These are phyloP conservation scores for Waitea zeae DNA, from an alignment of 1,284 basidiomycete genomes.

Conservation along the genomic window DNA sequence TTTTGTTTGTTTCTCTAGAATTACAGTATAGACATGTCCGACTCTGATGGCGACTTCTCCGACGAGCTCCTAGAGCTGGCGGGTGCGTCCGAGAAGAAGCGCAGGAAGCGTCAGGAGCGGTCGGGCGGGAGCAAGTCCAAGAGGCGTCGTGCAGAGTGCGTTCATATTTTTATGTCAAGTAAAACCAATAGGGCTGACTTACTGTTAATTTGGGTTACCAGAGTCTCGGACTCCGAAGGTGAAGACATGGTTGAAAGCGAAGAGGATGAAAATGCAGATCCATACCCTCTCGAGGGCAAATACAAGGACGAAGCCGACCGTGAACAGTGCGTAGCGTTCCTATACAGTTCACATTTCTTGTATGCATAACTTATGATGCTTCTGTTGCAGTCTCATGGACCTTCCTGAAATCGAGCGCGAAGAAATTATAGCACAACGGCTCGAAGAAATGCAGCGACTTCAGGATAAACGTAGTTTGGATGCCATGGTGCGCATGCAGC, in stretches of 20 bases:
- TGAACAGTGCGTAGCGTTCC: conserved; percentile 37
- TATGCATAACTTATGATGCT: not conserved
- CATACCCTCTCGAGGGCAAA: conserved; percentile 83
- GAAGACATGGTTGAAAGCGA: conserved; percentile 42
- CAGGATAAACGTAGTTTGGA: conserved; percentile 62
- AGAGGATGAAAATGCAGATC: conserved; percentile 33
- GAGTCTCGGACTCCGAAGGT: conserved; percentile 21
- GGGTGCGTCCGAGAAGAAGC: conserved; percentile 36
- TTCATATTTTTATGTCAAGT: conserved; percentile 6
- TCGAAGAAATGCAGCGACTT: conserved; percentile 67
- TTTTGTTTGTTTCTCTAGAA: too few species aligned
- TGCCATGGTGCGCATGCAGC: conserved; percentile 55
- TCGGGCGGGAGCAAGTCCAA: conserved; percentile 15
- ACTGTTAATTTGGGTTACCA: conserved; percentile 7
- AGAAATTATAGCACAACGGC: conserved; percentile 61
- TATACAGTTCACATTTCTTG: not conserved
- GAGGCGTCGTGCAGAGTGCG: conserved; percentile 30
- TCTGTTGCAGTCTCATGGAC: conserved; percentile 42
- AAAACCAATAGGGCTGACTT: not conserved
- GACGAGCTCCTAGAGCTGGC: conserved; percentile 54
- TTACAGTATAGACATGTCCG: too few species aligned
- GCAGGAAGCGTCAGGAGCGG: conserved; percentile 21
- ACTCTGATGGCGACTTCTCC: conserved; percentile 50
- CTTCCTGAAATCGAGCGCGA: conserved; percentile 85
- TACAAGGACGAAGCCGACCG: conserved; percentile 76